A percentile compares a stretch with the other conserved stretches of the same genome.
Conservation (phyloP, 495 filamentous ascomycete genomes). For the Tuber calosporum region DNA sequence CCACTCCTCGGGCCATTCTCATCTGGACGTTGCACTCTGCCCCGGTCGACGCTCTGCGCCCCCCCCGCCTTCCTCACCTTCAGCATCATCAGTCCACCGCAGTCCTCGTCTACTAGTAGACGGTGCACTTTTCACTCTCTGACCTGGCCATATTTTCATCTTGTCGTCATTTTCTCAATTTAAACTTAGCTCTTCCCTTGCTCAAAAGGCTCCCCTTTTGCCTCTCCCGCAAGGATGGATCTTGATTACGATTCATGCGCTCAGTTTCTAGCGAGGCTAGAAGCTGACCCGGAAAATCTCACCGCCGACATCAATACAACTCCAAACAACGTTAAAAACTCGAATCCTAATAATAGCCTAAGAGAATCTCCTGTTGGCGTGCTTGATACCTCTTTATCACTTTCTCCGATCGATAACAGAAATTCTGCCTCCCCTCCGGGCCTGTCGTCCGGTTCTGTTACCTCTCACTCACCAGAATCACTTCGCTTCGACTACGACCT, state of each 20-base stretch:
- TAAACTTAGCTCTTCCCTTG: constrained; percentile 8
- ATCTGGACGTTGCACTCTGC: constrained; percentile 5
- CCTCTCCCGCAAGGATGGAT: constrained; percentile 35
- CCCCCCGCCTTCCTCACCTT: constrained; percentile 7
- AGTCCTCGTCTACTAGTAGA: background rate
- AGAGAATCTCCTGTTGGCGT: constrained; percentile 28
- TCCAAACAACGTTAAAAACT: constrained; percentile 14
- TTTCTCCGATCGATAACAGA: constrained; percentile 24
- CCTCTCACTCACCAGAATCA: constrained; percentile 41
- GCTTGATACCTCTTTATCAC: constrained; percentile 24
- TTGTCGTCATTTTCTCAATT: constrained; percentile 27
- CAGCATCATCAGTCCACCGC: constrained; percentile 6
- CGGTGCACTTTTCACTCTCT: background rate
- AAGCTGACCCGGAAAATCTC: constrained; percentile 31
- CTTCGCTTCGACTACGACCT: constrained; percentile 40
- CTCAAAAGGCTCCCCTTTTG: constrained; percentile 39
- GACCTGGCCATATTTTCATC: constrained; percentile 21
- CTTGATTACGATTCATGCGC: constrained; percentile 40
- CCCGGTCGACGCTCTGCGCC: background rate
- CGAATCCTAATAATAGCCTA: constrained; percentile 16
- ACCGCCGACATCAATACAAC: constrained; percentile 24
- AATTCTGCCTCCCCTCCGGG: constrained; percentile 40
- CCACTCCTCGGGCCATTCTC: constrained; percentile 36
- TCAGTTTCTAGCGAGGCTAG: constrained; percentile 41
- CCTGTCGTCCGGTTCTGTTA: constrained; percentile 38